Base-by-base conservation (phyloP, 768 basidiomycete genomes). In the Termitomyces titanicus region DNA sequence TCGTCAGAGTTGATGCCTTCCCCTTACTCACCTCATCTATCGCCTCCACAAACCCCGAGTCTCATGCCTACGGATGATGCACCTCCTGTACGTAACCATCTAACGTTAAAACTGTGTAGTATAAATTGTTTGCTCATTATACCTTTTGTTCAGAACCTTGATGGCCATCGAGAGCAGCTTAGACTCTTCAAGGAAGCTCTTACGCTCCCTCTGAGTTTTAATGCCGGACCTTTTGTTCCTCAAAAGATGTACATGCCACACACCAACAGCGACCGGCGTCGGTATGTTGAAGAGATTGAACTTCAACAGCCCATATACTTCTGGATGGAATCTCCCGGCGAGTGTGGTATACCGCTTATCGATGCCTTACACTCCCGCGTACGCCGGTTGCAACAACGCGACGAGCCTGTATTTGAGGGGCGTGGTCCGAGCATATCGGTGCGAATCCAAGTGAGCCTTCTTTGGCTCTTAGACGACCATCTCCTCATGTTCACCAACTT, bases 341-440 rank as follows among this genome's bases (percentile, higher is more conserved):
- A 83, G 59, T 80, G 74, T 56, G 89, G 89, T 13, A 81, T 91
- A 55, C 70, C 77, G 3, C 74, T 90, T 47, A 70, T 72, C 11
- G 89, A 92, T 61, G 87, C 85, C 9, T 63, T 89, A 53, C 84
- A 76, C 64, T 81, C 79, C 54, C 79, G 77, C 50, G 81, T 85
- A 43, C 77, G 76, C 63, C 72, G 78, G 38, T 74, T 92, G 31
- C 66, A 66, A 18, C 73, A 77, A 55, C 82, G 82, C 29, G 87
- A 89, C 38, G 81, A 85, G 56, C 73, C 73, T 5, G 87, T 92
- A 65, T 90, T 91, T 59, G 74, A 80, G 61, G 76, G 83, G 4
- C 82, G 89, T 40, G 89, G 89, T 3, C 89, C 89, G 8, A 89
- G 88, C 39, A 86, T 92, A 34, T 91, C 89, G 2, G 87, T 92